Evolutionary conservation across 768 basidiomycete genomes (phyloP).

Genomic region (Suillus bovinus): DNA sequence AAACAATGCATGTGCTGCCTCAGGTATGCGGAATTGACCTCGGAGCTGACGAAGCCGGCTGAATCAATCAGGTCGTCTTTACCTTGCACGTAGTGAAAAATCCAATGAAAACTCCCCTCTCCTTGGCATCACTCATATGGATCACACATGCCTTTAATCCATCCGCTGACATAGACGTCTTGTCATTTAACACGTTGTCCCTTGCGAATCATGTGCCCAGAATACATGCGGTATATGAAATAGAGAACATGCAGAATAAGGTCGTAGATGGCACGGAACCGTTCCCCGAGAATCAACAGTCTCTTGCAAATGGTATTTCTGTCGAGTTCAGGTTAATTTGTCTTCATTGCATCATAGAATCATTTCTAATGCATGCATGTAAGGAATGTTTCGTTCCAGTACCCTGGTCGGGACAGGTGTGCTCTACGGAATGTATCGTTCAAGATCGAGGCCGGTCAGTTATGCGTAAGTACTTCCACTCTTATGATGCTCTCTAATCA

Average conservation of each 20-base stretch:
- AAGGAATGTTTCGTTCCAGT: slow-evolving; percentile 72
- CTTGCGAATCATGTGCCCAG: slow-evolving; percentile 48
- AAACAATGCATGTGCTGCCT: slow-evolving; percentile 59
- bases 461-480: slow-evolving; percentile 55
- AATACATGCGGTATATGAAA: slow-evolving; percentile 63
- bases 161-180: slow-evolving; percentile 53
- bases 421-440: slow-evolving; percentile 68
- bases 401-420: slow-evolving; percentile 51
- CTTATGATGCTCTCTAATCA: background rate
- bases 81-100: background rate
- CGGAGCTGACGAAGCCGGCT: background rate
- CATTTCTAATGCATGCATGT: background rate
- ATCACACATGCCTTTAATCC: slow-evolving; percentile 51
- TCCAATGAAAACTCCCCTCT: slow-evolving; percentile 61
- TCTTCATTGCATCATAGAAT: slow-evolving; percentile 14
- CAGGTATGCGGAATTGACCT: background rate
- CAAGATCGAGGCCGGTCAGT: slow-evolving; percentile 65
- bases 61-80: background rate
- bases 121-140: slow-evolving; percentile 61
- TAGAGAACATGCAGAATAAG: slow-evolving; percentile 57
- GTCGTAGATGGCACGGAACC: slow-evolving; percentile 50
- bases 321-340: slow-evolving; percentile 52
- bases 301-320: slow-evolving; percentile 48
- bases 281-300: slow-evolving; percentile 50
- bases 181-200: slow-evolving; percentile 51